Conservation (phyloP, 495 filamentous ascomycete species). For the Oidiodendron maius region DNA sequence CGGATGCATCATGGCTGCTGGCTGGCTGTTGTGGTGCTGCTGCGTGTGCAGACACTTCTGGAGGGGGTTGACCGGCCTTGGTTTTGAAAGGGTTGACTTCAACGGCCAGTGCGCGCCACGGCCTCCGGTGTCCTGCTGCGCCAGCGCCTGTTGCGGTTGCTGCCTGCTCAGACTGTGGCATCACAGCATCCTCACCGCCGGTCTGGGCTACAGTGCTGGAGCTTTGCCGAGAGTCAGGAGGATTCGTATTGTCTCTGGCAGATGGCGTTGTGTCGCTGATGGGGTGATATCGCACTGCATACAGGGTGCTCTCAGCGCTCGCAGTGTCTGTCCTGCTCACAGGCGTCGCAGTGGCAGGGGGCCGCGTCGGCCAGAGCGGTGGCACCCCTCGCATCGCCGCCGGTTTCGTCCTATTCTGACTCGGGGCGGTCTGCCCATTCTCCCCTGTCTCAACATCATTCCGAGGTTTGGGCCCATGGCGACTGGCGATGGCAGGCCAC, state of each 20-base stretch:
- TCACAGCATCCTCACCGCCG: constrained; percentile 20
- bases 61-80: constrained; percentile 18
- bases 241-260: constrained; percentile 16
- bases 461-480: constrained; percentile 30
- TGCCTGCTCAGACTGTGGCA: neutral
- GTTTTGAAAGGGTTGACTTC: constrained; percentile 27
- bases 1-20: constrained; percentile 22
- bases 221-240: neutral
- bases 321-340: constrained; percentile 25
- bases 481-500: constrained; percentile 40
- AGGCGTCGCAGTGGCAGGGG: constrained; percentile 20
- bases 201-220: constrained; percentile 5
- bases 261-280: constrained; percentile 61
- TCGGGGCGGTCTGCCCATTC: constrained; percentile 4
- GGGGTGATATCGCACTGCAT: constrained; percentile 78
- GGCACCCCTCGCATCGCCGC: constrained; percentile 4
- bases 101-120: constrained; percentile 14
- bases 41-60: constrained; percentile 20
- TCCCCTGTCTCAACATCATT: constrained; percentile 18
- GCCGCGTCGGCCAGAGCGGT: constrained; percentile 22
- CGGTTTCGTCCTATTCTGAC: constrained; percentile 3
- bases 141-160: too few relatives aligned
- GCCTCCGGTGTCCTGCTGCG: constrained; percentile 4
- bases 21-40: constrained; percentile 11
- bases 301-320: constrained; percentile 76